phyloP scores from a whole-genome alignment of 495 filamentous ascomycete genomes.

The Penicillium argentinense region DNA sequence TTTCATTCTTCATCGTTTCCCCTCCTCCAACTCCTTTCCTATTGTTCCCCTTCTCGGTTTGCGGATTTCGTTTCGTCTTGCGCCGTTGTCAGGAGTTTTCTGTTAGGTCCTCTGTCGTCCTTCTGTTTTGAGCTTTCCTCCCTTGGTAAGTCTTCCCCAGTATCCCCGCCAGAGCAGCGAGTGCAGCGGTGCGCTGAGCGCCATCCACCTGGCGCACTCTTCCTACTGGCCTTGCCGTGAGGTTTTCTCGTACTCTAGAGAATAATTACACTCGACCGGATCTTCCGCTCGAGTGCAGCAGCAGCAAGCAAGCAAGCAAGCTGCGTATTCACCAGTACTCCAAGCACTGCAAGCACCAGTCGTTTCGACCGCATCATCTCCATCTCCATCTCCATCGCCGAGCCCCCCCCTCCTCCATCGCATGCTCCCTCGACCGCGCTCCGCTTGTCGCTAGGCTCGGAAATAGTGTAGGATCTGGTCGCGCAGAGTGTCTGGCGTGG shows the following conservation, averaged over 20 bases:
- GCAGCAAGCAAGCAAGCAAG: no score
- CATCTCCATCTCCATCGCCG: conserved; percentile 3
- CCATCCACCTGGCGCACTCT: no score
- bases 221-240: no score
- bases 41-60: conserved; percentile 32
- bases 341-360: no score
- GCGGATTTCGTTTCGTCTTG: conserved; percentile 34
- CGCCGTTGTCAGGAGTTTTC: conserved; percentile 32
- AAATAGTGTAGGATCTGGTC: conserved; percentile 1
- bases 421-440: background rate
- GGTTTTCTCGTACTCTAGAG: no score
- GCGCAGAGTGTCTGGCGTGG: background rate
- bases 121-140: conserved; percentile 31
- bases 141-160: conserved; percentile 30
- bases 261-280: no score
- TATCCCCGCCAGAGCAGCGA: no score
- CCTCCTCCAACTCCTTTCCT: conserved; percentile 36
- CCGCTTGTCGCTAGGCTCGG: conserved; percentile 1
- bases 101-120: conserved; percentile 23
- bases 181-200: no score
- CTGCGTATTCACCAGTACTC: no score
- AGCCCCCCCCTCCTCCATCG: background rate
- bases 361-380: no score
- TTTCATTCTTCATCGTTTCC: conserved; percentile 48
- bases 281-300: no score